Evolutionary conservation across 139 green algal species (phyloP).

Genomic region (Tetraselmis chui): DNA sequence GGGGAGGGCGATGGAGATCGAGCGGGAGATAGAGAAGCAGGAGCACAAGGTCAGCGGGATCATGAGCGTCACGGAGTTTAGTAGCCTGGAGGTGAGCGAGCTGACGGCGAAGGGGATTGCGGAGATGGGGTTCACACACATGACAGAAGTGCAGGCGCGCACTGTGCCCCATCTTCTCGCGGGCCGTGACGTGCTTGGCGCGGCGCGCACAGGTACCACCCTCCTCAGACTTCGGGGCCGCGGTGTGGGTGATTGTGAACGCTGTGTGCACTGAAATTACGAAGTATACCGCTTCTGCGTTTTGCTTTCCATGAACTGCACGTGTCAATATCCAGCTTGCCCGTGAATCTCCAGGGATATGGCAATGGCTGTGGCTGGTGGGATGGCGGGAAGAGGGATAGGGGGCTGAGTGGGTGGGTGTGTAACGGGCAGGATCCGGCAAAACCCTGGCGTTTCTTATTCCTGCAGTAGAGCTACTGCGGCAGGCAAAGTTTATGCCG

Average conservation of each 20-base stretch:
- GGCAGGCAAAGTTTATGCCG: constrained; percentile 87
- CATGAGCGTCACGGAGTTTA: constrained; percentile 67
- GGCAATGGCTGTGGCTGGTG: no score
- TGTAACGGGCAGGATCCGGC: constrained; percentile 71
- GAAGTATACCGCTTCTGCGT: no score
- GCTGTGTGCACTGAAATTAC: no score
- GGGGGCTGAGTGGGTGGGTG: no score
- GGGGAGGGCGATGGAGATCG: neutral
- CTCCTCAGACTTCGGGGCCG: no score
- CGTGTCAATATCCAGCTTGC: no score
- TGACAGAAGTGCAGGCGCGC: constrained; percentile 94
- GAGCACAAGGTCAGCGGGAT: constrained; percentile 51
- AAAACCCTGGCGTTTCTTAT: constrained; percentile 98
- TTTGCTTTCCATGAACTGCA: no score
- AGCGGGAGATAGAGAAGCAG: constrained; percentile 25
- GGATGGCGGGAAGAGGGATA: no score
- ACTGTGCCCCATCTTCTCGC: constrained; percentile 87
- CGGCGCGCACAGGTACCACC: constrained; percentile 74
- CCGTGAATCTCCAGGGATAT: no score
- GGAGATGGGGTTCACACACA: constrained; percentile 75
- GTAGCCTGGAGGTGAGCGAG: constrained; percentile 56
- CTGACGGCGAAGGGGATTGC: constrained; percentile 44
- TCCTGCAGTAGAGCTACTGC: constrained; percentile 84
- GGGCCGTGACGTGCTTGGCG: constrained; percentile 88
- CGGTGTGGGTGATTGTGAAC: no score